Percentiles rank a stretch among this genome's conserved stretches.
Conservation (phyloP, 768 basidiomycete species). For the Amanita molliuscula region DNA sequence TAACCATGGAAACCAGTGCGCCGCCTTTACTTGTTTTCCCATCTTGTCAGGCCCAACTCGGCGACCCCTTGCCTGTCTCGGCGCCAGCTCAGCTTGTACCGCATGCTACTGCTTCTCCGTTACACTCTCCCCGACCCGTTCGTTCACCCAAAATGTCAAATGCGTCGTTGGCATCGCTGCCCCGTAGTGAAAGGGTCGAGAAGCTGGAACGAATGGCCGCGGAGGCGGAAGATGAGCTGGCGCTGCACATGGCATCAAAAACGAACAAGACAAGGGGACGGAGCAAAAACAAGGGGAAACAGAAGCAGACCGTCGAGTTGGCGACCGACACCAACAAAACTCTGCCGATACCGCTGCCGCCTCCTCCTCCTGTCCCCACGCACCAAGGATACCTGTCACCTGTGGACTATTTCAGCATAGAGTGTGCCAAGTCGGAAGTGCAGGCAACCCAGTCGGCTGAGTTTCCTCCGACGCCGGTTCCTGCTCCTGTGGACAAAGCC, state of each 20-base stretch:
- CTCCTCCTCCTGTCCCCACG: slow-evolving; percentile 44
- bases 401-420: slow-evolving; percentile 19
- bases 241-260: slow-evolving; percentile 7
- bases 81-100: not conserved
- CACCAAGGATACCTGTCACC: not conserved
- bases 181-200: slow-evolving; percentile 53
- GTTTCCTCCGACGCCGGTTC: slow-evolving; percentile 4
- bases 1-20: not conserved
- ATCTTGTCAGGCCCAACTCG: not conserved
- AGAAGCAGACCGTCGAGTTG: not conserved
- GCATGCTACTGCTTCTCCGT: slow-evolving; percentile 17
- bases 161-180: slow-evolving; percentile 22
- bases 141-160: slow-evolving; percentile 48
- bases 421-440: slow-evolving; percentile 6
- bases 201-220: slow-evolving; percentile 67
- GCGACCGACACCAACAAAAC: slow-evolving; percentile 38
- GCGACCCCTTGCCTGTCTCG: not conserved
- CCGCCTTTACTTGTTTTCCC: slow-evolving; percentile 1
- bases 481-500: slow-evolving; percentile 21
- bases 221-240: slow-evolving; percentile 25
- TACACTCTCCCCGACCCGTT: slow-evolving; percentile 61
- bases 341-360: no score
- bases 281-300: slow-evolving; percentile 11
- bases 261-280: slow-evolving; percentile 11
- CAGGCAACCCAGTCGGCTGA: no score